A percentile compares a stretch with the other conserved stretches of the same genome.
phyloP scores from a whole-genome alignment of 2,329 filamentous ascomycete species.

The Clonostachys sp. region DNA sequence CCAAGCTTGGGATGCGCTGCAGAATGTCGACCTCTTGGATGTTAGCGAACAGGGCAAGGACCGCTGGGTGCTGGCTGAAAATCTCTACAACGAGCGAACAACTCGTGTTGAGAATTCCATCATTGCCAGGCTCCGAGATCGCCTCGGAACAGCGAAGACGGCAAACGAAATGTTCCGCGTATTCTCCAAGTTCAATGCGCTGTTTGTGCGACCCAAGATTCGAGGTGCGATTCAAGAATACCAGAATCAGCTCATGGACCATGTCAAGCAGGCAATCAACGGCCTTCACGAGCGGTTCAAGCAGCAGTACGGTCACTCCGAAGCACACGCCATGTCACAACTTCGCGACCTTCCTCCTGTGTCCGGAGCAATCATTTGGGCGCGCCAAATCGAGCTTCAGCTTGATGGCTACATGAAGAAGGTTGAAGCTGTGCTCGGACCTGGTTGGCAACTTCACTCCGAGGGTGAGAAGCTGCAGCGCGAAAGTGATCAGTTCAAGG shows the following conservation, averaged over 20 bases:
- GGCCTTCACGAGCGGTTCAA: conserved; percentile 95
- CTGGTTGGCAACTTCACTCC: conserved; percentile 89
- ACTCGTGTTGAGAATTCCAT: conserved; percentile 98
- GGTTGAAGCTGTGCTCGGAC: conserved; percentile 94
- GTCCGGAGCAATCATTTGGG: conserved; percentile 96
- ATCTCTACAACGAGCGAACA: conserved; percentile 94
- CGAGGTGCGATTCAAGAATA: conserved; percentile 96
- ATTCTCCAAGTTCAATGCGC: conserved; percentile 98
- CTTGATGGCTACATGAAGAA: conserved; percentile 97
- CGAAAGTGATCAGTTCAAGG: conserved; percentile 89
- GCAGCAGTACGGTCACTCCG: conserved; percentile 96
- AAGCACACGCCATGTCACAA: conserved; percentile 97
- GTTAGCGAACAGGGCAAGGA: conserved; percentile 86
- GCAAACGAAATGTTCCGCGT: conserved; percentile 99
- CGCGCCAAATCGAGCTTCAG: conserved; percentile 93
- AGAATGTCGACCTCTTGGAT: conserved; percentile 92
- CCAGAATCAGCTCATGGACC: conserved; percentile 95
- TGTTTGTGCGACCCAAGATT: conserved; percentile 98
- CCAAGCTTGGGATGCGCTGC: conserved; percentile 89
- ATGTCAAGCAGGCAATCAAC: conserved; percentile 94
- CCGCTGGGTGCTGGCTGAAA: conserved; percentile 89
- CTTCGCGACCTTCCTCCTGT: conserved; percentile 93
- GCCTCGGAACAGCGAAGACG: conserved; percentile 90
- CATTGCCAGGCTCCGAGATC: conserved; percentile 87
- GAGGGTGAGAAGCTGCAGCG: conserved; percentile 91